Conservation (phyloP, 2,329 filamentous ascomycete species). For the Verticillium klebahnii region DNA sequence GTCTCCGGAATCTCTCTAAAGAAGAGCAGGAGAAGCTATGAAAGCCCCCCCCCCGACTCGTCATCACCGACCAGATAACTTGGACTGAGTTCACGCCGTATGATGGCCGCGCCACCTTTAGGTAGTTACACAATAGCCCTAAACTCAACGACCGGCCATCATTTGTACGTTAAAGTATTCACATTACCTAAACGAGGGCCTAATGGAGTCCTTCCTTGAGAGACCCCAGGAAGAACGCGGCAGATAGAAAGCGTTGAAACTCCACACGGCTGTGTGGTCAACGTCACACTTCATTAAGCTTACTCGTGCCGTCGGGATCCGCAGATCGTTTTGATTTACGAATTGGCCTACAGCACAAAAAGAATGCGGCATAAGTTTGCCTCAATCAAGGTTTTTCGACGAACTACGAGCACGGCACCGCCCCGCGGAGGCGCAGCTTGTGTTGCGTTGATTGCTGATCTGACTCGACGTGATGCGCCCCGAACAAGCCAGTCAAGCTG, state of each 20-base stretch:
- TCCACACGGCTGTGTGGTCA: background rate
- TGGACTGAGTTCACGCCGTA: too few species aligned
- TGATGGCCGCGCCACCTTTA: too few species aligned
- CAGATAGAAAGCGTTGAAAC: background rate
- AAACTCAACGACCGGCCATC: too few species aligned
- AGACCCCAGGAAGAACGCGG: background rate
- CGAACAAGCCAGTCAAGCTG: background rate
- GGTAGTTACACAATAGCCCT: too few species aligned
- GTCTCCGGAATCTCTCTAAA: constrained; percentile 16
- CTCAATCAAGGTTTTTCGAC: background rate
- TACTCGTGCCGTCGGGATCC: background rate
- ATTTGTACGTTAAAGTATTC: background rate
- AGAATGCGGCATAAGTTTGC: background rate
- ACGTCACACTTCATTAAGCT: background rate
- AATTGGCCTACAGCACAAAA: background rate
- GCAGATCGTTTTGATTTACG: background rate
- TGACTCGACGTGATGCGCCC: background rate
- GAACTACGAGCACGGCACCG: background rate
- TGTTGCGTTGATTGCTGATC: background rate
- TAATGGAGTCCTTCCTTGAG: background rate
- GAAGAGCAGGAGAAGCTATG: constrained; percentile 23
- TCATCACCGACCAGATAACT: too few species aligned
- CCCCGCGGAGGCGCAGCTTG: background rate
- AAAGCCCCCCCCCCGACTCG: background rate
- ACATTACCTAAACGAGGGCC: background rate